These are phyloP conservation scores for Penicillium oxalicum DNA, from an alignment of 2,329 filamentous ascomycete species.

Conservation along the genomic window DNA sequence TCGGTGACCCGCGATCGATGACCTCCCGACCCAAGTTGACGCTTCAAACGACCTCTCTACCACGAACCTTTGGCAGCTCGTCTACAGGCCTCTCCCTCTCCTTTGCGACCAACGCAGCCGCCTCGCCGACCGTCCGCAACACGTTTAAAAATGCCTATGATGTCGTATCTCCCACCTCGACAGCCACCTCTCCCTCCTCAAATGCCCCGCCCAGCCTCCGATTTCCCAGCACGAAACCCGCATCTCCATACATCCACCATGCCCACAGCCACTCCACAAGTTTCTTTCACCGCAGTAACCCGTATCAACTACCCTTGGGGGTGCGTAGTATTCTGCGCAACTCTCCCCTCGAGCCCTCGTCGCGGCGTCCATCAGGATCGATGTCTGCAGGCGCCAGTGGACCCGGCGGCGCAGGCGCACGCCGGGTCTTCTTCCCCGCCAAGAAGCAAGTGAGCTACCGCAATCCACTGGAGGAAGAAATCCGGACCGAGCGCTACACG, in stretches of 20 bases:
- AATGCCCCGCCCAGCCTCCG: conserved; percentile 21
- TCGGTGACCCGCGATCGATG: conserved; percentile 15
- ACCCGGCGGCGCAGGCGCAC: conserved; percentile 25
- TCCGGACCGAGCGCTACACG: conserved; percentile 51
- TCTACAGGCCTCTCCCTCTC: conserved; percentile 49
- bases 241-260: conserved; percentile 25
- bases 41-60: conserved; percentile 51
- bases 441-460: conserved; percentile 55
- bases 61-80: conserved; percentile 49
- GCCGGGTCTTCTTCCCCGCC: conserved; percentile 47
- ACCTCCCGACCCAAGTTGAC: conserved; percentile 53
- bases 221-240: conserved; percentile 21
- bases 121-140: conserved; percentile 56
- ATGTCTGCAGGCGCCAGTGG: conserved; percentile 29
- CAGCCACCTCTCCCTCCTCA: conserved; percentile 32
- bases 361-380: conserved; percentile 37
- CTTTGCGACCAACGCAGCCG: conserved; percentile 42
- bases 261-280: conserved; percentile 8
- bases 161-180: conserved; percentile 33
- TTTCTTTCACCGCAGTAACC: conserved; percentile 17
- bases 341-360: conserved; percentile 36
- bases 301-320: conserved; percentile 41
- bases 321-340: conserved; percentile 45
- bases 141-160: conserved; percentile 58
- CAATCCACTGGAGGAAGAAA: conserved; percentile 53